phyloP scores from a whole-genome alignment of 1,284 basidiomycete genomes.

The Leccinum huronense region DNA sequence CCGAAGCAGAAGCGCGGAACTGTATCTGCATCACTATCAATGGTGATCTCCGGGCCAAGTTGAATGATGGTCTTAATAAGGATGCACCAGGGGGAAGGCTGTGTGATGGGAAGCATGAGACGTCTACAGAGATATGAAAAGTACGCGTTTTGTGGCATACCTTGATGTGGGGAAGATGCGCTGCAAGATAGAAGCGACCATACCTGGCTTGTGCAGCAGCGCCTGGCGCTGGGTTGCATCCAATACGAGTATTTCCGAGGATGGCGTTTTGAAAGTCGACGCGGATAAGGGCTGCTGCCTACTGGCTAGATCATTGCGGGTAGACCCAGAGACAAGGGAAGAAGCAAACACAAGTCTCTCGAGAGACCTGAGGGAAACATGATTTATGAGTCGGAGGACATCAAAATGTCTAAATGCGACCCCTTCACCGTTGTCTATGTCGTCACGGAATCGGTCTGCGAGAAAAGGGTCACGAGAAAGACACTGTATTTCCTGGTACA shows the following conservation, averaged over 20 bases:
- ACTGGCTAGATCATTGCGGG: no score
- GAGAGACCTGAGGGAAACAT: slow-evolving; percentile 73
- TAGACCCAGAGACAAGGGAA: slow-evolving; percentile 42
- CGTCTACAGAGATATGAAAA: slow-evolving; percentile 14
- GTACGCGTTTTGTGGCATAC: slow-evolving; percentile 38
- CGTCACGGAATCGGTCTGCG: slow-evolving; percentile 83
- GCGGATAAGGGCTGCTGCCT: slow-evolving; percentile 56
- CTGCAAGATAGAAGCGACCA: slow-evolving; percentile 51
- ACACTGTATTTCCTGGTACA: slow-evolving; percentile 45
- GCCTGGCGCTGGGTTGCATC: slow-evolving; percentile 70
- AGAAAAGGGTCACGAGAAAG: slow-evolving; percentile 84
- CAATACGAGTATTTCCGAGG: slow-evolving; percentile 49
- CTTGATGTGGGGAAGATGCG: slow-evolving; percentile 56
- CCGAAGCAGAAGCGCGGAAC: slow-evolving; percentile 63
- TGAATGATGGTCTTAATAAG: slow-evolving; percentile 60
- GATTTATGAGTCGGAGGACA: slow-evolving; percentile 73
- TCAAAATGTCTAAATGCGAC: slow-evolving; percentile 79
- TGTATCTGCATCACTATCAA: slow-evolving; percentile 57
- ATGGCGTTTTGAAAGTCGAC: slow-evolving; percentile 75
- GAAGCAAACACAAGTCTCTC: slow-evolving; percentile 76
- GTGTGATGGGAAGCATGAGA: slow-evolving; percentile 17
- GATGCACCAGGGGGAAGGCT: slow-evolving; percentile 66
- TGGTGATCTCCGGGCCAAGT: slow-evolving; percentile 72
- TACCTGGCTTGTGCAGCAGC: slow-evolving; percentile 70
- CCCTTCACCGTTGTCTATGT: slow-evolving; percentile 79